Percentiles rank a stretch among this genome's conserved stretches.
These are phyloP conservation scores for Endocladia muricata DNA, from an alignment of 31 red algal species.

Conservation along the genomic window DNA sequence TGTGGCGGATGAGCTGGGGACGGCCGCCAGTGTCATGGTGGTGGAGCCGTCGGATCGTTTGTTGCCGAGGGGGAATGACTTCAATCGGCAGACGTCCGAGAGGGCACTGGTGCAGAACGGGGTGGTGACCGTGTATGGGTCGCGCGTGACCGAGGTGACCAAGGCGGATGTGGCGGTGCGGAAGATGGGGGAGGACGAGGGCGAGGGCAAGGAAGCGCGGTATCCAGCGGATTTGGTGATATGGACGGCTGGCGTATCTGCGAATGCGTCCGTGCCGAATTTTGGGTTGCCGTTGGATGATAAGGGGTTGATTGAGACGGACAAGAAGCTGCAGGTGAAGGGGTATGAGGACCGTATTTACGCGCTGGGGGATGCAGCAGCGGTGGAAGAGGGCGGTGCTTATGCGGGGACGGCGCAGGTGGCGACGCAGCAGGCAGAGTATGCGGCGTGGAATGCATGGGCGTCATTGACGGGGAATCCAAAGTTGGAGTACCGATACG, in stretches of 20 bases:
- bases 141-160: conserved; percentile 50
- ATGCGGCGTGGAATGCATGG: conserved; percentile 94
- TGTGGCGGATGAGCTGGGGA: conserved; percentile 75
- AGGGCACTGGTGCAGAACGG: conserved; percentile 31
- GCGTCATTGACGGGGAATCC: conserved; percentile 67
- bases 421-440: conserved; percentile 92
- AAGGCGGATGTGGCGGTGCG: conserved; percentile 32
- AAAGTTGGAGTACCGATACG: conserved; percentile 73
- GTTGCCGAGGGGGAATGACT: conserved; percentile 38
- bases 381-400: not conserved
- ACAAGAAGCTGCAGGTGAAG: conserved; percentile 64
- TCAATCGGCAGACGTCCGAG: conserved; percentile 57
- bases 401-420: conserved; percentile 85
- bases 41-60: conserved; percentile 65
- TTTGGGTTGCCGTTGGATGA: conserved; percentile 58
- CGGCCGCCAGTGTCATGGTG: conserved; percentile 65
- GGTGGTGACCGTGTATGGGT: conserved; percentile 49
- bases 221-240: conserved; percentile 84
- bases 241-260: conserved; percentile 83
- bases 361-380: conserved; percentile 88
- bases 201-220: not conserved
- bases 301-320: conserved; percentile 53
- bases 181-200: conserved; percentile 4
- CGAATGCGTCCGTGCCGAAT: conserved; percentile 25
- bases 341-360: conserved; percentile 43